phyloP scores from a whole-genome alignment of 495 filamentous ascomycete genomes.

The Astrocystis sublimbata region DNA sequence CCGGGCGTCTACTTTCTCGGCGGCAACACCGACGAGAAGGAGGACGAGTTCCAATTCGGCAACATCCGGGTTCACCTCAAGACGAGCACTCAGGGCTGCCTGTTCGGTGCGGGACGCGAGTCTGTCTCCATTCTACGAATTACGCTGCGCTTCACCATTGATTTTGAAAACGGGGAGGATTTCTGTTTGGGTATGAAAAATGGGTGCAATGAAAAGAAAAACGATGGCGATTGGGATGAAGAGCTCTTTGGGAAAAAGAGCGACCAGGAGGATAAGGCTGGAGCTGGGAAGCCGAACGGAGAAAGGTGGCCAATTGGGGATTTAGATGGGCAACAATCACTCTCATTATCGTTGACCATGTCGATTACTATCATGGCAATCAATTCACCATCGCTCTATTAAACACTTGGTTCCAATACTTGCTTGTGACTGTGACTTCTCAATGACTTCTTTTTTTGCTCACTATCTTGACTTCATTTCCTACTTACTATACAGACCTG shows the following conservation, averaged over 20 bases:
- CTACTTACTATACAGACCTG: no score
- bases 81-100: constrained; percentile 14
- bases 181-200: constrained; percentile 1
- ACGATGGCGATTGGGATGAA: neutral
- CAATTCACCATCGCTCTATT: constrained; percentile 19
- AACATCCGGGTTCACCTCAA: constrained; percentile 15
- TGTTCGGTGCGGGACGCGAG: constrained; percentile 6
- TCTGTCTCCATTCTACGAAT: constrained; percentile 14
- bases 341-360: constrained; percentile 19
- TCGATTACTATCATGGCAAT: constrained; percentile 20
- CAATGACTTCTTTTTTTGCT: neutral
- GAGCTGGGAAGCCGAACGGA: neutral
- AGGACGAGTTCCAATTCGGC: constrained; percentile 6
- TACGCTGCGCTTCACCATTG: constrained; percentile 16
- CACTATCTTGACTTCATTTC: neutral
- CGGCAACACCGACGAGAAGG: constrained; percentile 3
- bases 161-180: constrained; percentile 2
- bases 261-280: neutral
- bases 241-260: neutral
- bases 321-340: constrained; percentile 6
- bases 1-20: constrained; percentile 14
- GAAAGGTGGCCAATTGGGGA: neutral
- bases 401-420: neutral
- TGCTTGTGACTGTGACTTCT: neutral
- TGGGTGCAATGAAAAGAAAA: constrained; percentile 3